Percentiles rank a stretch among this genome's conserved stretches.
These are phyloP conservation scores for Citrullus colocynthis DNA, from an alignment of 306 rosid species.

Conservation along the genomic window DNA sequence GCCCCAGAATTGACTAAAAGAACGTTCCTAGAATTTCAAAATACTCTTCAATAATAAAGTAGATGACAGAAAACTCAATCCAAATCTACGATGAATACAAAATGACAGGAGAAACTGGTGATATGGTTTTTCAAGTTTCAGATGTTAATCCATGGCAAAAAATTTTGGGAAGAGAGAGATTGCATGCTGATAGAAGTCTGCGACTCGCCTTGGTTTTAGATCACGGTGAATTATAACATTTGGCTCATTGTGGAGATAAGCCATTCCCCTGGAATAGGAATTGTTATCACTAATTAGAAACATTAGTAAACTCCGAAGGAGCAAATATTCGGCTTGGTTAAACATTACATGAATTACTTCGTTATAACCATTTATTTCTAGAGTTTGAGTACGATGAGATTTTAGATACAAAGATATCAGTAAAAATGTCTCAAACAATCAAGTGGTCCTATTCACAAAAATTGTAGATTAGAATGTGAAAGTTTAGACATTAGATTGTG, in stretches of 20 bases:
- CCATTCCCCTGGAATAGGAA: conserved; percentile 60
- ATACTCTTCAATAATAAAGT: background rate
- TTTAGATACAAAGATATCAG: background rate
- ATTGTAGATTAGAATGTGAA: background rate
- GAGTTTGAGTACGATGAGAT: background rate
- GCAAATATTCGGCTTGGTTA: background rate
- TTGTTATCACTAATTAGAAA: conserved; percentile 22
- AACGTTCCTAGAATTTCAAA: conserved; percentile 60
- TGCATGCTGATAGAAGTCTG: background rate
- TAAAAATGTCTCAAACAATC: background rate
- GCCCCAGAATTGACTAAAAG: conserved; percentile 90
- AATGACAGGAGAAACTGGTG: background rate
- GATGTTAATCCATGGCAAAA: background rate
- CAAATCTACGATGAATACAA: background rate
- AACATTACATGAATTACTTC: background rate
- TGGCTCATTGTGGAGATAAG: conserved; percentile 94
- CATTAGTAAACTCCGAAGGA: conserved; percentile 4
- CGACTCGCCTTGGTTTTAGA: conserved; percentile 77
- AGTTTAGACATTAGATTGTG: background rate
- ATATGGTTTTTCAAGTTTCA: background rate
- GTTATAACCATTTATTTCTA: background rate
- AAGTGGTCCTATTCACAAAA: background rate
- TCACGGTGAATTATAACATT: conserved; percentile 83
- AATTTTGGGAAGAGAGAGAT: background rate
- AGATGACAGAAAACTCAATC: background rate